Percentiles rank a stretch among this genome's conserved stretches.
Conservation (phyloP, 495 filamentous ascomycete species). For the Penicillium roqueforti region DNA sequence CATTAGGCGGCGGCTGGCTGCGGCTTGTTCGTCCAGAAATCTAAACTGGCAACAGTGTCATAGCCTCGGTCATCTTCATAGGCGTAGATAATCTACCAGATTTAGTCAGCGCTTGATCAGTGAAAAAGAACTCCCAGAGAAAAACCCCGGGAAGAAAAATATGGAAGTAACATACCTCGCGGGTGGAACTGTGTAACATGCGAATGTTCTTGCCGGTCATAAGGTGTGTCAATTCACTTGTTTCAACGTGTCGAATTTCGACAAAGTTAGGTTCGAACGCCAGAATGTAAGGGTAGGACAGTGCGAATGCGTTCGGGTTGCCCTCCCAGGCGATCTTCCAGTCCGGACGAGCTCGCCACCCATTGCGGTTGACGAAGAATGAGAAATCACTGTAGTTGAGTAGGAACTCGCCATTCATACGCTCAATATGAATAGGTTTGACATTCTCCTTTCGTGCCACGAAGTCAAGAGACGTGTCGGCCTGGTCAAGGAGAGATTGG, state of each 20-base stretch:
- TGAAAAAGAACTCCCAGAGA: neutral
- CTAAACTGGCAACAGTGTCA: constrained; percentile 90
- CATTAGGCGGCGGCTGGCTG: constrained; percentile 22
- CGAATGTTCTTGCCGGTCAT: constrained; percentile 92
- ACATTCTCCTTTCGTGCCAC: constrained; percentile 88
- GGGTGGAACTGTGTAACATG: constrained; percentile 92
- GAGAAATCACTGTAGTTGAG: constrained; percentile 98
- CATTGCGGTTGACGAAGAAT: constrained; percentile 98
- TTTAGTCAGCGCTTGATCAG: constrained; percentile 12
- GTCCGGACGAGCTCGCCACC: constrained; percentile 91
- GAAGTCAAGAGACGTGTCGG: constrained; percentile 96
- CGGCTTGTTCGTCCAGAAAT: constrained; percentile 78
- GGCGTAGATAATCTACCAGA: constrained; percentile 77
- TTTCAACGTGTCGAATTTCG: constrained; percentile 92
- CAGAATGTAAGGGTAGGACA: constrained; percentile 92
- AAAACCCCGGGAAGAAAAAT: neutral
- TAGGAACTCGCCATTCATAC: constrained; percentile 92
- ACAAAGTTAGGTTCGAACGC: constrained; percentile 99
- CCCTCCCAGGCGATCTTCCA: constrained; percentile 99
- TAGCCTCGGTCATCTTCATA: constrained; percentile 93
- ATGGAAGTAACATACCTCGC: constrained; percentile 67
- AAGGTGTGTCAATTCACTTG: constrained; percentile 83
- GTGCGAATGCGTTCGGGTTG: constrained; percentile 80
- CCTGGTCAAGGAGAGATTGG: constrained; percentile 94
- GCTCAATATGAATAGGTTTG: constrained; percentile 96